Evolutionary conservation across 192 early-diverging fungal genomes (phyloP), one percentile per base, ranked within the genome.

Genomic region (Backusella circina): DNA sequence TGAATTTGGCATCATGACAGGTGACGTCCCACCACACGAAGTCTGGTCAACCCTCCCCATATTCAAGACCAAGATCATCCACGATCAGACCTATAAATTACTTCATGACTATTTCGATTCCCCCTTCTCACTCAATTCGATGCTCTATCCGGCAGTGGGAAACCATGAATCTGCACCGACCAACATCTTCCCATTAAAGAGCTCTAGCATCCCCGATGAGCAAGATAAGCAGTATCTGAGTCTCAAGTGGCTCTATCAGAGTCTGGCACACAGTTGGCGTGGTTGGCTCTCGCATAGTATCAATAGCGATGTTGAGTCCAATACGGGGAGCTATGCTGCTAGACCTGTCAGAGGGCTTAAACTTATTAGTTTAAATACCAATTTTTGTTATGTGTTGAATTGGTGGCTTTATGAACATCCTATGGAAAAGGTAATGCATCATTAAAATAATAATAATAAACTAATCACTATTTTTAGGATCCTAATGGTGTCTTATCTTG

Each of bases 311-410:
- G 85, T 75, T 10, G 82, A 80, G 47, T 74, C 76, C 8, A 84
- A 84, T 65, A 80, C 78, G 31, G 88, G 87, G 39, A 83, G 79
- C 37, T 90, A 90, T 78, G 80, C 82, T 2, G 73, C 75, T 1
- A 83, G 82, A 68, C 87, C 87, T 23, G 36, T 71, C 2, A 77
- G 79, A 47, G 86, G 85, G 0, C 54, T 90, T 18, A 81, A 83
- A 28, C 71, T 90, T 28, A 83, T 90, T 50, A 84, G 83, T 8
- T 33, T 90, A 6, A 90, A 90, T 65, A 90, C 85, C 50, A 90
- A 88, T 71, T 90, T 87, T 51, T 90, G 88, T 31, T 90, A 90
- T 67, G 85, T 79, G 28, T 18, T 85, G 12, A 88, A 90, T 80
- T 87, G 83, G 73, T 88, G 86, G 82, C 76, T 87, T 10, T 84